A percentile compares a stretch with the other conserved stretches of the same genome.
Evolutionary conservation across 1,284 basidiomycete genomes (phyloP).

Genomic region (Sporisorium graminicola): DNA sequence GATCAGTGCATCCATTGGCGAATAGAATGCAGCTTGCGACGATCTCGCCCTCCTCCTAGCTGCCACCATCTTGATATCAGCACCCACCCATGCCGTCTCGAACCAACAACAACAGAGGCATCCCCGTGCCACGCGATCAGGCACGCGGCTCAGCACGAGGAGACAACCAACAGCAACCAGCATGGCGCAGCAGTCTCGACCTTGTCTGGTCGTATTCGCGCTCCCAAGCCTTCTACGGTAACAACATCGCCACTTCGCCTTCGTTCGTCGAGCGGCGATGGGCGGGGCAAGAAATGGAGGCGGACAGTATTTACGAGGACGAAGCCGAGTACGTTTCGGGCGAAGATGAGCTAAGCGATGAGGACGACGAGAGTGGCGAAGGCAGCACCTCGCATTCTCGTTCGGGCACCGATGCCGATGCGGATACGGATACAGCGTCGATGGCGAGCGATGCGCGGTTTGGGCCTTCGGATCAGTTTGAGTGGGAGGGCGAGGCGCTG

Average conservation of each 20-base stretch:
- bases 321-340: conserved; percentile 51
- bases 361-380: conserved; percentile 12
- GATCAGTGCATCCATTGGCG: neutral
- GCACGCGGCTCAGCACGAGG: conserved; percentile 15
- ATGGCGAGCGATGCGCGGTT: conserved; percentile 38
- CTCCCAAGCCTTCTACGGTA: conserved; percentile 68
- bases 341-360: conserved; percentile 31
- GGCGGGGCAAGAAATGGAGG: conserved; percentile 63
- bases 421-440: conserved; percentile 38
- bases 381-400: conserved; percentile 21
- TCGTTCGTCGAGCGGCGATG: conserved; percentile 65
- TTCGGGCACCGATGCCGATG: conserved; percentile 41
- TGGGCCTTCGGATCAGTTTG: conserved; percentile 28
- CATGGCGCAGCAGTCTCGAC: conserved; percentile 62
- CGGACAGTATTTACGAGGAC: conserved; percentile 54
- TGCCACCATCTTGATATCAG: neutral
- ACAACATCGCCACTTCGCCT: conserved; percentile 68
- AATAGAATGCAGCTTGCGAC: conserved; percentile 18
- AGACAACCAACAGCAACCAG: conserved; percentile 45
- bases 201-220: conserved; percentile 69
- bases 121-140: conserved; percentile 41
- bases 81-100: conserved; percentile 28
- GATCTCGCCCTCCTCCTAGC: neutral
- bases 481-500: conserved; percentile 54
- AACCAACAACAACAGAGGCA: conserved; percentile 30